Evolutionary conservation across 805 yeast species (phyloP).

Genomic region (Candida schatavii): DNA sequence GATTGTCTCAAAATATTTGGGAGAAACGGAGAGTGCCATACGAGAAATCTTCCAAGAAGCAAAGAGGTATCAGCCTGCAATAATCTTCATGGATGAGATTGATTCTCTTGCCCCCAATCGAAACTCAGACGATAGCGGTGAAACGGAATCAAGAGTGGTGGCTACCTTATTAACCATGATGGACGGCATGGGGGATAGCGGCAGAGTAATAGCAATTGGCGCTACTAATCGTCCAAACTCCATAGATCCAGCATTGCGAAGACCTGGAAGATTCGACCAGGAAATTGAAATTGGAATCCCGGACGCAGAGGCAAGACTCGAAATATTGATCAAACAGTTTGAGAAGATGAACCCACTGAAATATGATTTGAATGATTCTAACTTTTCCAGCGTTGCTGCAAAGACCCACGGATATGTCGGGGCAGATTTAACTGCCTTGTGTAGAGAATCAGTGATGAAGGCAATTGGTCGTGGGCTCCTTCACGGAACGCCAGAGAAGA

Average conservation of each 20-base stretch:
- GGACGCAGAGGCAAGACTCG: slow-evolving; percentile 73
- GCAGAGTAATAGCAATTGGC: slow-evolving; percentile 66
- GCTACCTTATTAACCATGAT: slow-evolving; percentile 80
- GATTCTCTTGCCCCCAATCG: slow-evolving; percentile 89
- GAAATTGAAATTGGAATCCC: slow-evolving; percentile 93
- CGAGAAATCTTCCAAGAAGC: slow-evolving; percentile 86
- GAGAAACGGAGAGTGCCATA: slow-evolving; percentile 89
- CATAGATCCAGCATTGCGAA: slow-evolving; percentile 67
- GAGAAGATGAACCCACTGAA: slow-evolving; percentile 42
- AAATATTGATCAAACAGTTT: slow-evolving; percentile 67
- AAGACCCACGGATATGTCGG: slow-evolving; percentile 98
- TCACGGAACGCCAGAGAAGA: slow-evolving; percentile 18
- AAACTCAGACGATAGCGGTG: slow-evolving; percentile 82
- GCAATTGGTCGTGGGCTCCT: slow-evolving; percentile 65
- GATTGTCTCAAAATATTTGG: slow-evolving; percentile 86
- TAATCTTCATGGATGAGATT: slow-evolving; percentile 87
- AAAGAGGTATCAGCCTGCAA: slow-evolving; percentile 76
- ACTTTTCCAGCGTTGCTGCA: slow-evolving; percentile 61
- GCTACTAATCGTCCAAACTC: slow-evolving; percentile 73
- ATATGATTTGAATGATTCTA: slow-evolving; percentile 49
- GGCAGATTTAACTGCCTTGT: slow-evolving; percentile 85
- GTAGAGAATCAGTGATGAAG: slow-evolving; percentile 84
- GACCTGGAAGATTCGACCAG: slow-evolving; percentile 89
- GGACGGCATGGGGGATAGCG: slow-evolving; percentile 71
- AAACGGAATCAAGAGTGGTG: slow-evolving; percentile 85